These are phyloP conservation scores for Colletotrichum abscissum DNA, from an alignment of 2,329 filamentous ascomycete species.

Conservation along the genomic window DNA sequence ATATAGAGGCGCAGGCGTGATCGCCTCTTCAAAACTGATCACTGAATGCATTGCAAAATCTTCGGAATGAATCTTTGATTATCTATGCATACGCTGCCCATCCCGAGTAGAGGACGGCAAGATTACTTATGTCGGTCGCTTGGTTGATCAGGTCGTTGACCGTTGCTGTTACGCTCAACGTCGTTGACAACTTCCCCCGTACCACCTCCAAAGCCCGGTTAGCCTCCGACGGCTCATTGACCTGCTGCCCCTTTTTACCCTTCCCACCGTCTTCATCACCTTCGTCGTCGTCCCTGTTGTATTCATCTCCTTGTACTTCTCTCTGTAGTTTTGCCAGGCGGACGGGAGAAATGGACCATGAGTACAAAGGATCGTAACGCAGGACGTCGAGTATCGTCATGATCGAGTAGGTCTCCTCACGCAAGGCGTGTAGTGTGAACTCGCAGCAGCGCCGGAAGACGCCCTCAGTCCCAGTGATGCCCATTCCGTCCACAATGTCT, in stretches of 20 bases:
- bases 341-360: slow-evolving; percentile 87
- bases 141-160: slow-evolving; percentile 98
- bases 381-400: slow-evolving; percentile 99
- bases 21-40: too few relatives aligned
- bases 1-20: too few relatives aligned
- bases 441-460: slow-evolving; percentile 98
- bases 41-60: neutral
- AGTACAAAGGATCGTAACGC: slow-evolving; percentile 97
- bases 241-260: slow-evolving; percentile 46
- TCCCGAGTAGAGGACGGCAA: slow-evolving; percentile 87
- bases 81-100: slow-evolving; percentile 55
- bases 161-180: slow-evolving; percentile 91
- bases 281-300: slow-evolving; percentile 50
- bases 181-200: slow-evolving; percentile 94
- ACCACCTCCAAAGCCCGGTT: slow-evolving; percentile 93
- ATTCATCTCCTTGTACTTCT: slow-evolving; percentile 68
- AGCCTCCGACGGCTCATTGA: slow-evolving; percentile 78
- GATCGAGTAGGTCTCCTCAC: slow-evolving; percentile 96
- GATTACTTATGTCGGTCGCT: slow-evolving; percentile 90
- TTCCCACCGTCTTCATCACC: slow-evolving; percentile 53
- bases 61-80: neutral
- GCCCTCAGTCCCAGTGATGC: slow-evolving; percentile 92
- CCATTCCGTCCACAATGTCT: slow-evolving; percentile 97
- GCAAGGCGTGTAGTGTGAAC: slow-evolving; percentile 92
- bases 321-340: slow-evolving; percentile 74